Conservation (phyloP, 768 basidiomycete species). For the Boletus bicolor region DNA sequence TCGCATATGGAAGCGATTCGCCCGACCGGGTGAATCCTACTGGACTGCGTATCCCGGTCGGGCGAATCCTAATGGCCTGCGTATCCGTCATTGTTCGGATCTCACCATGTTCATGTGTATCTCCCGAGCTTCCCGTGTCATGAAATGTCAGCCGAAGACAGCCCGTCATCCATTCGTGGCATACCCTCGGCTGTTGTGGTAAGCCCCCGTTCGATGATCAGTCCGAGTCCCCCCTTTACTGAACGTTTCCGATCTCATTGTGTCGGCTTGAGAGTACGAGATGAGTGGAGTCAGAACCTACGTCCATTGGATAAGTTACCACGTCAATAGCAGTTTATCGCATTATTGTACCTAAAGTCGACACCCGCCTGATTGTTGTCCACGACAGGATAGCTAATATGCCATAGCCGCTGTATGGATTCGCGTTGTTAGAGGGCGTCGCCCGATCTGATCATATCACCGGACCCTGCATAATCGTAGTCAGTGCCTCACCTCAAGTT, state of each 20-base stretch:
- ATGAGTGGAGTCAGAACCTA: constrained; percentile 2
- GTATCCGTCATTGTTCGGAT: constrained; percentile 1
- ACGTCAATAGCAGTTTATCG: neutral
- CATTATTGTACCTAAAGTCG: constrained; percentile 7
- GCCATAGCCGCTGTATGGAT: neutral
- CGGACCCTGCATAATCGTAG: constrained; percentile 20
- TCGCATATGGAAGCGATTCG: constrained; percentile 15
- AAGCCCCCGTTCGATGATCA: neutral
- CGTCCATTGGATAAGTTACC: constrained; percentile 3
- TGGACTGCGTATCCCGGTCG: neutral
- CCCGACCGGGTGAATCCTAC: constrained; percentile 8
- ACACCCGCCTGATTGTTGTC: constrained; percentile 1
- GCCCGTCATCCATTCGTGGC: neutral
- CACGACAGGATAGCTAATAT: constrained; percentile 4
- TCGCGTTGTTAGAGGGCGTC: constrained; percentile 17
- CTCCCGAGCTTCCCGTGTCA: neutral
- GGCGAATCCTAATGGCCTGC: constrained; percentile 8
- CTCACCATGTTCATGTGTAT: neutral
- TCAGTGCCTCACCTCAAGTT: constrained; percentile 3
- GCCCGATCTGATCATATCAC: constrained; percentile 15
- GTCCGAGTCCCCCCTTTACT: neutral
- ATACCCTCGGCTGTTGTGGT: neutral
- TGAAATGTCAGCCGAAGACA: neutral
- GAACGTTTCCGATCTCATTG: neutral
- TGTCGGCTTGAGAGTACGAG: neutral